phyloP scores from a whole-genome alignment of 768 basidiomycete species.

The Suillus occidentalis region DNA sequence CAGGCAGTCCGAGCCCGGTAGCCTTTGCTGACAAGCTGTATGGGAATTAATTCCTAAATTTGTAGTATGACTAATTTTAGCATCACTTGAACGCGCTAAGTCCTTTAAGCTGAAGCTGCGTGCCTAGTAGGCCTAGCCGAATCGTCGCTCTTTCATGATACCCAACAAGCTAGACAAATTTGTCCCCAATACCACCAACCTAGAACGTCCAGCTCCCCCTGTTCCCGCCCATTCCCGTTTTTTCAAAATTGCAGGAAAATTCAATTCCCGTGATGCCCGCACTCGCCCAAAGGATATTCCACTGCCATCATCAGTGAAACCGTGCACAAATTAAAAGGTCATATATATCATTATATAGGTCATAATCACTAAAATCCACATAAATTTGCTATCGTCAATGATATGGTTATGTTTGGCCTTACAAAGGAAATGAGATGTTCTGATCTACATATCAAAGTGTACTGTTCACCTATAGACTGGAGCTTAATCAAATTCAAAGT shows the following conservation, averaged over 20 bases:
- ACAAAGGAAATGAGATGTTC: no score
- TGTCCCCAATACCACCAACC: constrained; percentile 2
- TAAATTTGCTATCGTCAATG: no score
- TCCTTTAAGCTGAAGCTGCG: neutral
- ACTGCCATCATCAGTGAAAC: neutral
- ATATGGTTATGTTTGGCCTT: no score
- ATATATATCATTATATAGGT: no score
- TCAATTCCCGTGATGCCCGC: constrained; percentile 3
- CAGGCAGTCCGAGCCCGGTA: constrained; percentile 1
- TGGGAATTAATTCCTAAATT: constrained; percentile 10
- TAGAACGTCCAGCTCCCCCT: constrained; percentile 4
- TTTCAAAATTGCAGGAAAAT: constrained; percentile 10
- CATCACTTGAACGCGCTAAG: neutral
- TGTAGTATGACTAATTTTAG: neutral
- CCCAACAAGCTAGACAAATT: constrained; percentile 15
- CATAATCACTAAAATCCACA: neutral
- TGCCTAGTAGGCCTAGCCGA: constrained; percentile 5
- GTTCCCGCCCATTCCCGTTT: constrained; percentile 8
- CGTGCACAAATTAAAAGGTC: no score
- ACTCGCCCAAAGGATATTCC: constrained; percentile 9
- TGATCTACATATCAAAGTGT: no score
- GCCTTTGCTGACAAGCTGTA: constrained; percentile 5
- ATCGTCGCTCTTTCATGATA: constrained; percentile 14
- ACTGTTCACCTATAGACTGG: no score
- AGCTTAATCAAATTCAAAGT: no score